A percentile compares a stretch with the other conserved stretches of the same genome.
Evolutionary conservation across 345 rosid species (phyloP).

Genomic region (Camelina neglecta): DNA sequence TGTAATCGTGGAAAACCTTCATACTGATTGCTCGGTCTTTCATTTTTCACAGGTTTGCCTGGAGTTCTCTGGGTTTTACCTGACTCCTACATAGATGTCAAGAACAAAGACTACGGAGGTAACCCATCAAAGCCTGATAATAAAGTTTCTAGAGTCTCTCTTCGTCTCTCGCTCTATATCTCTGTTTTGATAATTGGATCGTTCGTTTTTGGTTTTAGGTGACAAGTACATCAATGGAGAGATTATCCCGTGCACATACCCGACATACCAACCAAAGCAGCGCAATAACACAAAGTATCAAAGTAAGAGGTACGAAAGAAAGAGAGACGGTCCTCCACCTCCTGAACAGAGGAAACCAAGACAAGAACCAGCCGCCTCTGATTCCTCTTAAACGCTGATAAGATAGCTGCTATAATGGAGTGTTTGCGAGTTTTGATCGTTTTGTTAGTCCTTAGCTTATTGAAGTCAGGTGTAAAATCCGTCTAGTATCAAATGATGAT

Average conservation of each 20-base stretch:
- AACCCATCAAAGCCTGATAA: conserved; percentile 15
- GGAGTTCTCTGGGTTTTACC: conserved; percentile 99
- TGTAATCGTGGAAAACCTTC: background rate
- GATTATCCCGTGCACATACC: conserved; percentile 88
- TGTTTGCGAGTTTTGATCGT: conserved; percentile 35
- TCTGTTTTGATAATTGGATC: conserved; percentile 6
- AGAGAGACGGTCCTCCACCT: conserved; percentile 88
- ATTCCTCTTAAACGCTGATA: conserved; percentile 48
- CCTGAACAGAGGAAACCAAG: conserved; percentile 67
- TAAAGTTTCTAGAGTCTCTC: background rate
- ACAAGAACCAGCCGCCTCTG: conserved; percentile 56
- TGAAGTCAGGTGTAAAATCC: conserved; percentile 22
- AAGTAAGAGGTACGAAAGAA: conserved; percentile 76
- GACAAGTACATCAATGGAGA: conserved; percentile 95
- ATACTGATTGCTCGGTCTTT: conserved; percentile 1
- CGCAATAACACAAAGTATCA: conserved; percentile 63
- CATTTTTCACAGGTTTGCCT: conserved; percentile 73
- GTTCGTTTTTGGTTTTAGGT: conserved; percentile 49
- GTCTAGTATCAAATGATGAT: conserved; percentile 26
- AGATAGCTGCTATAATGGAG: background rate
- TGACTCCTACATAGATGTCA: conserved; percentile 93
- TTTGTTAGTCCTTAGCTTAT: conserved; percentile 35
- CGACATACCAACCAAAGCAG: conserved; percentile 90
- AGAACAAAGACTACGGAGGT: conserved; percentile 99
- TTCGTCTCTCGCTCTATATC: background rate